Conservation (phyloP, 2,329 filamentous ascomycete species). For the Claviceps maximensis region DNA sequence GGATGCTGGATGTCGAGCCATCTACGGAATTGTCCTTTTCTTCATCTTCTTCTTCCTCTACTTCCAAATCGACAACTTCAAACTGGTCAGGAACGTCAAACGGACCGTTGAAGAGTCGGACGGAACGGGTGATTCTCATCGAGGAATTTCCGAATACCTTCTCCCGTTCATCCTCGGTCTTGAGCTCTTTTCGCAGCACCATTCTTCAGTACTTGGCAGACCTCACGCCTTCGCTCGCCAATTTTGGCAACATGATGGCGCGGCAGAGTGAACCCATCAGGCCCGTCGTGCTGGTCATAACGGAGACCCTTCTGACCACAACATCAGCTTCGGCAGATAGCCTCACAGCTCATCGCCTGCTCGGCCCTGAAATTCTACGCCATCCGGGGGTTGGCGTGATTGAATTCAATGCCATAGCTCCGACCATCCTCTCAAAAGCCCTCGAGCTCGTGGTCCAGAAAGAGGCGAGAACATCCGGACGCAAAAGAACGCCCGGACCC, state of each 20-base stretch:
- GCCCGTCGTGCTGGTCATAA: conserved; percentile 80
- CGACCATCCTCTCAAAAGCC: conserved; percentile 73
- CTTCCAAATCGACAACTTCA: conserved; percentile 11
- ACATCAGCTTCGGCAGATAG: conserved; percentile 77
- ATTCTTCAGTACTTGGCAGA: conserved; percentile 63
- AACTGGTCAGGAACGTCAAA: conserved; percentile 8
- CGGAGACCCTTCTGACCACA: conserved; percentile 77
- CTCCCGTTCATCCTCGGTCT: conserved; percentile 46
- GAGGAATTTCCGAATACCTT: conserved; percentile 76
- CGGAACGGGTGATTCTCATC: conserved; percentile 51
- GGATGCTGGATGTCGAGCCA: conserved; percentile 44
- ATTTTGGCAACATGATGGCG: conserved; percentile 29
- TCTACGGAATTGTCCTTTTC: too few relatives aligned
- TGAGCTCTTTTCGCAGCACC: conserved; percentile 61
- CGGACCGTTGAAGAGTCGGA: too few relatives aligned
- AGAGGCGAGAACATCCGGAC: conserved; percentile 66
- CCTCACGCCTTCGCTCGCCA: conserved; percentile 43
- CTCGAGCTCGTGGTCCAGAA: conserved; percentile 72
- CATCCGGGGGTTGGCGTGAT: conserved; percentile 70
- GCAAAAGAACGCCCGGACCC: conserved; percentile 63
- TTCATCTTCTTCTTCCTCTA: conserved; percentile 12
- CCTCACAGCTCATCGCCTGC: conserved; percentile 79
- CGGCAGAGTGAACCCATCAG: conserved; percentile 35
- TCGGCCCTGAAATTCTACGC: conserved; percentile 73
- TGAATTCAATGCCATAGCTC: conserved; percentile 87